Evolutionary conservation across 1,284 basidiomycete genomes (phyloP).

Genomic region (Ceratobasidium sp.): DNA sequence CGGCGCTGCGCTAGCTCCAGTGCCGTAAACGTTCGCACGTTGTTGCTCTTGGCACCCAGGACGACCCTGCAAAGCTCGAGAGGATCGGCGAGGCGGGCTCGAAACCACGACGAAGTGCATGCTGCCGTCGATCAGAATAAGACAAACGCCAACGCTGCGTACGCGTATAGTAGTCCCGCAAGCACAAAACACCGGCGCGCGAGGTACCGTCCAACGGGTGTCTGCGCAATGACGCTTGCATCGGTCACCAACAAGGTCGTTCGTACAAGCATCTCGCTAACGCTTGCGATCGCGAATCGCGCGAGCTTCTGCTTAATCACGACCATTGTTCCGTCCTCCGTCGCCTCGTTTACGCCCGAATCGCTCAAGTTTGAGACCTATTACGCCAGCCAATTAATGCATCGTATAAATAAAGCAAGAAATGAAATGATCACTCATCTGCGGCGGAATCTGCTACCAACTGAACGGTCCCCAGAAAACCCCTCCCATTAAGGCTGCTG

Average conservation of each 20-base stretch:
- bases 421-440: conserved; percentile 13
- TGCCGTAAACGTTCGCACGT: conserved; percentile 3
- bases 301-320: conserved; percentile 19
- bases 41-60: not conserved
- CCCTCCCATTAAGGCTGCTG: not conserved
- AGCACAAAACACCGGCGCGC: not conserved
- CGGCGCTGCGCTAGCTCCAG: conserved; percentile 12
- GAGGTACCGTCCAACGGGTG: conserved; percentile 1
- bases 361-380: conserved; percentile 10
- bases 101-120: conserved; percentile 4
- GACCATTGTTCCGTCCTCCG: not conserved
- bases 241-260: conserved; percentile 3
- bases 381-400: not conserved
- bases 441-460: conserved; percentile 22
- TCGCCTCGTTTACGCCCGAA: not conserved
- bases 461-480: conserved; percentile 23
- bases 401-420: not conserved
- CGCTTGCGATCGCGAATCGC: conserved; percentile 19
- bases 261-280: conserved; percentile 6
- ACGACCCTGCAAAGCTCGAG: not conserved
- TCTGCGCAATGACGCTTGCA: conserved; percentile 10
- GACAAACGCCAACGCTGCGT: conserved; percentile 1
- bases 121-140: conserved; percentile 2
- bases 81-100: not conserved
- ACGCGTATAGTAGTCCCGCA: conserved; percentile 8